Conservation (phyloP, 2,329 filamentous ascomycete species). For the Talaromyces sp. region DNA sequence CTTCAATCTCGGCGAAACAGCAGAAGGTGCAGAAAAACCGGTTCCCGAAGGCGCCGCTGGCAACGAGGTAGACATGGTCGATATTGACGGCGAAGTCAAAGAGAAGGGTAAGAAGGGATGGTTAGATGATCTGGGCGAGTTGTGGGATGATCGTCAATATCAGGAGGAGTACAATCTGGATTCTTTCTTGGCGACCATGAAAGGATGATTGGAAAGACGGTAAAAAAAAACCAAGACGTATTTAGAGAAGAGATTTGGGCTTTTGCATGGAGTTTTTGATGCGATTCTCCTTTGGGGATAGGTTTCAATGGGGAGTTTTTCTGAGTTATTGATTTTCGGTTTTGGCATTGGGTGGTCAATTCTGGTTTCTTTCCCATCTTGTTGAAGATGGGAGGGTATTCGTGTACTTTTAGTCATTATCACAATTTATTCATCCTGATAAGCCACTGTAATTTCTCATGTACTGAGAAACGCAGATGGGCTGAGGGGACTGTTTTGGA, state of each 20-base stretch:
- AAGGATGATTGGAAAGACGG: constrained; percentile 41
- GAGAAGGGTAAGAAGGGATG: constrained; percentile 97
- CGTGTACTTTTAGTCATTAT: not conserved
- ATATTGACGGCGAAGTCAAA: constrained; percentile 85
- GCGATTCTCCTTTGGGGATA: not conserved
- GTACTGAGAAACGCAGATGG: not conserved
- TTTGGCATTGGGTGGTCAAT: not conserved
- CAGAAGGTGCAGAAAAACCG: constrained; percentile 56
- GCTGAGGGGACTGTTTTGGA: not conserved
- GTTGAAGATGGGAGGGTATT: not conserved
- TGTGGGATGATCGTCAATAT: constrained; percentile 97
- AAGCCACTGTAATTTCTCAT: not conserved
- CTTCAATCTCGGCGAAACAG: constrained; percentile 81
- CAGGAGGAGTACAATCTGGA: constrained; percentile 97
- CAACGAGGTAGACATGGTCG: constrained; percentile 72
- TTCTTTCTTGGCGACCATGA: constrained; percentile 93
- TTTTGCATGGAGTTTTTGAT: not conserved
- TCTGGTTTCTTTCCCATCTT: not conserved
- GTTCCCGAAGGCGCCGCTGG: constrained; percentile 55
- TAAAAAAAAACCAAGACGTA: not conserved
- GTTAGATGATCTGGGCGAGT: constrained; percentile 88
- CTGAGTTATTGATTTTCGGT: not conserved
- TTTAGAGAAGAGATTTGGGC: not conserved
- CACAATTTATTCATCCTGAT: not conserved
- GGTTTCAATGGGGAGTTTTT: not conserved